A percentile compares a stretch with the other conserved stretches of the same genome.
Conservation (phyloP, 2,329 filamentous ascomycete species). For the Penicillium oxalicum region DNA sequence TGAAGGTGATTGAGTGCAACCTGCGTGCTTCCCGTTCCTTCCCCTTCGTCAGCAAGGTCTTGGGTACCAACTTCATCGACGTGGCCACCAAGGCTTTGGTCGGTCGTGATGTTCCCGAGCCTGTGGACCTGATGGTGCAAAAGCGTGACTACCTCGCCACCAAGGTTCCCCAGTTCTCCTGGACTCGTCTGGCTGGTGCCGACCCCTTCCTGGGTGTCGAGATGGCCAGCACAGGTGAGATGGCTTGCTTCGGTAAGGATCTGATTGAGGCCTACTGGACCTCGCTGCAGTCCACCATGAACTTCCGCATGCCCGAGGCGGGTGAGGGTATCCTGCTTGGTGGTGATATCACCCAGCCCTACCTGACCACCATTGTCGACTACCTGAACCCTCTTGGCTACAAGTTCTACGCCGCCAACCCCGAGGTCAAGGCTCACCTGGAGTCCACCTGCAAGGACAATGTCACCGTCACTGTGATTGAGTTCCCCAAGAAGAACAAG, state of each 20-base stretch:
- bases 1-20: slow-evolving; percentile 99
- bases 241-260: slow-evolving; percentile 96
- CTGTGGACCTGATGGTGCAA: slow-evolving; percentile 78
- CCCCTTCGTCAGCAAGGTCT: slow-evolving; percentile 96
- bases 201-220: slow-evolving; percentile 97
- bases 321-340: slow-evolving; percentile 94
- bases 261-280: slow-evolving; percentile 97
- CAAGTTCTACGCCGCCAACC: slow-evolving; percentile 83
- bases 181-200: slow-evolving; percentile 94
- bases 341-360: slow-evolving; percentile 67
- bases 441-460: slow-evolving; percentile 64
- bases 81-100: slow-evolving; percentile 88
- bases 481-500: slow-evolving; percentile 96
- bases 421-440: slow-evolving; percentile 75
- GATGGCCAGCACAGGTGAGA: slow-evolving; percentile 95
- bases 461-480: slow-evolving; percentile 77
- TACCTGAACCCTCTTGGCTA: slow-evolving; percentile 85
- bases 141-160: slow-evolving; percentile 91
- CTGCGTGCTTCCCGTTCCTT: slow-evolving; percentile 95
- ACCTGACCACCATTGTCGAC: slow-evolving; percentile 73
- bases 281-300: slow-evolving; percentile 94
- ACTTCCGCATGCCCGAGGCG: slow-evolving; percentile 92
- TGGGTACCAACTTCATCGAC: slow-evolving; percentile 95
- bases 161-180: slow-evolving; percentile 98
- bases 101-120: slow-evolving; percentile 74